These are phyloP conservation scores for Orychophragmus violaceus DNA, from an alignment of 345 rosid genomes.

Conservation along the genomic window DNA sequence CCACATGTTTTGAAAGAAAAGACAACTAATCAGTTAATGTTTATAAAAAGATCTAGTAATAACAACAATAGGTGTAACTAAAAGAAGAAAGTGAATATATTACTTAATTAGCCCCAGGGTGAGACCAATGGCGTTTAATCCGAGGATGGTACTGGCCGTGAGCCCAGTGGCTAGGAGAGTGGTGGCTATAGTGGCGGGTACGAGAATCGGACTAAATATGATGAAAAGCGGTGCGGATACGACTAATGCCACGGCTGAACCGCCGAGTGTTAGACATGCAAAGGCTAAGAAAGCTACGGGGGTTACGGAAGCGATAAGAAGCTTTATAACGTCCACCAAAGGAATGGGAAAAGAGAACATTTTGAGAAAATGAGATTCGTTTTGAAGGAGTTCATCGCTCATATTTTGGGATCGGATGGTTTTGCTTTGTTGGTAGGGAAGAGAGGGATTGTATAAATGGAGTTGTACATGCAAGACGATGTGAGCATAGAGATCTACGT, in stretches of 20 bases:
- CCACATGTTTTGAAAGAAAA: neutral
- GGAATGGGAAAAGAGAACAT: constrained; percentile 11
- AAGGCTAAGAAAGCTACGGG: constrained; percentile 59
- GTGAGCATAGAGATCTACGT: constrained; percentile 6
- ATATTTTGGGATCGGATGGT: neutral
- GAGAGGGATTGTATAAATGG: constrained; percentile 16
- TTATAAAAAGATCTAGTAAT: neutral
- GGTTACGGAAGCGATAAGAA: constrained; percentile 42
- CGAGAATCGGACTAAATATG: constrained; percentile 73
- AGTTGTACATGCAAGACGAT: constrained; percentile 22
- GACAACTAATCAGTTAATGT: neutral
- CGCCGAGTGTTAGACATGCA: constrained; percentile 48
- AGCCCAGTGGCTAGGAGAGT: constrained; percentile 51
- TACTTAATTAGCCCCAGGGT: constrained; percentile 66
- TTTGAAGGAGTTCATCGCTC: neutral
- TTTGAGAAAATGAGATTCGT: neutral
- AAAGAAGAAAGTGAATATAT: too few relatives aligned
- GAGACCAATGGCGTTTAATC: constrained; percentile 45
- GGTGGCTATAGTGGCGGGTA: constrained; percentile 56
- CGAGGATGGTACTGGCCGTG: constrained; percentile 55
- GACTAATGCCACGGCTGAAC: constrained; percentile 56
- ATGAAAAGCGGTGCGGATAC: constrained; percentile 66
- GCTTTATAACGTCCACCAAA: constrained; percentile 14
- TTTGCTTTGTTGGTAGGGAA: neutral
- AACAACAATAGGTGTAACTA: neutral